Base-by-base conservation (phyloP, 805 yeast species). In the Suhomyces canberraensis region DNA sequence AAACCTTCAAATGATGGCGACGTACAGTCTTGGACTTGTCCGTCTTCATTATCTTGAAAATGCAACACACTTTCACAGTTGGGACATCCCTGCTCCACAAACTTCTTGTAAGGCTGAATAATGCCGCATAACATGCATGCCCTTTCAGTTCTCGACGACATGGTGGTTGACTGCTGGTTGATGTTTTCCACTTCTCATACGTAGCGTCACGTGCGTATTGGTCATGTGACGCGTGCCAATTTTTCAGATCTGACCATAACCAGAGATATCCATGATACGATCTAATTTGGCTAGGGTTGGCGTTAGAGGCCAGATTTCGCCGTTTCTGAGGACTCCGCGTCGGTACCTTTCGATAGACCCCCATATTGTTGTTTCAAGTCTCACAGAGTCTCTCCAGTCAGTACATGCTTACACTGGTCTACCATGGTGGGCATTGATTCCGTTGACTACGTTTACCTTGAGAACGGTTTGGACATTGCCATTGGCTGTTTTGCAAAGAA, bases 41-140 rank as follows among this genome's bases (percentile, higher is more conserved):
- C 79, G 35, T 89, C 95, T 52, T 93, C 96, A 41, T 81, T 81
- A 52, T 79, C 83, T 32, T 73, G 75, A 52, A 75, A 79, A 47
- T 84, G 89, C 52, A 91, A 73, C 19, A 91, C 78, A 36, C 90
- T 80, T 53, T 88, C 98, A 66, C 98, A 91, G 70, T 91, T 91
- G 11, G 98, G 98, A 62, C 98, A 91, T 5, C 98, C 98, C 14
- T 78, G 78, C 40, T 80, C 81, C 33, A 84, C 78, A 58, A 93
- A 93, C 52, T 73, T 39, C 28, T 48, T 75, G 48, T 84, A 76
- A 4, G 95, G 79, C 54, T 87, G 95, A 37, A 91, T 86, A 37
- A 91, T 75, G 3, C 97, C 98, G 64, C 98, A 91, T 40, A 93
- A 76, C 96, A 91, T 86, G 55, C 98, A 91, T 6, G 98, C 98